These are phyloP conservation scores for Alternaria incomplexa DNA, from an alignment of 2,329 filamentous ascomycete species.

Conservation along the genomic window DNA sequence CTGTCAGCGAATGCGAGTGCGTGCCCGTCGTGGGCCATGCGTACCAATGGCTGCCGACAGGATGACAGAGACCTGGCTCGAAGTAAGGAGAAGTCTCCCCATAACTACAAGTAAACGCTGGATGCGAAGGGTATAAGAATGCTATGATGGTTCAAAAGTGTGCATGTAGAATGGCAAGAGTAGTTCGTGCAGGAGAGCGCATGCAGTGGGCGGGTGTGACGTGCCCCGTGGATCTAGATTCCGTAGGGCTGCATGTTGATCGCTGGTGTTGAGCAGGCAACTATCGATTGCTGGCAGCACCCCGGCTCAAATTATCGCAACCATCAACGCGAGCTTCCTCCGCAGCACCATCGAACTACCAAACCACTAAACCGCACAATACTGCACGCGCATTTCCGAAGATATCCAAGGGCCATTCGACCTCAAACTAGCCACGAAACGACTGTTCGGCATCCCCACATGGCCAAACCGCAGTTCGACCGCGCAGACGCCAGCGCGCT, in stretches of 20 bases:
- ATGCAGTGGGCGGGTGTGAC: slow-evolving; percentile 36
- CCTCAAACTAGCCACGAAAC: background rate
- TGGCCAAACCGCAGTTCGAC: slow-evolving; percentile 59
- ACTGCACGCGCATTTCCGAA: background rate
- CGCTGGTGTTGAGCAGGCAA: slow-evolving; percentile 25
- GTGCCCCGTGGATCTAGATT: slow-evolving; percentile 25
- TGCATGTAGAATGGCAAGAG: slow-evolving; percentile 15
- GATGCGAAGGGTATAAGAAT: slow-evolving; percentile 25
- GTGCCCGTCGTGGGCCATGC: slow-evolving; percentile 25
- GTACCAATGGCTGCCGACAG: slow-evolving; percentile 69
- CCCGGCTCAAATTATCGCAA: slow-evolving; percentile 21
- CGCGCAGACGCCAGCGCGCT: slow-evolving; percentile 78
- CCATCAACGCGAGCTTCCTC: slow-evolving; percentile 2
- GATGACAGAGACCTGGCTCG: slow-evolving; percentile 72
- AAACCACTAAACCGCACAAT: background rate
- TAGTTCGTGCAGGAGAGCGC: slow-evolving; percentile 27
- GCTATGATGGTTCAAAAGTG: slow-evolving; percentile 13
- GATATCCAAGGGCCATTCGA: background rate
- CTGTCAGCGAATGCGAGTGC: background rate
- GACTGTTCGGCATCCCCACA: slow-evolving; percentile 5
- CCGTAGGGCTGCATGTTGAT: slow-evolving; percentile 25
- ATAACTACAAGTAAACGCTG: slow-evolving; percentile 18
- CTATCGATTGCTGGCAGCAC: slow-evolving; percentile 35
- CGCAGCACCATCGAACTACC: background rate
- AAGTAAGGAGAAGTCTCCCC: slow-evolving; percentile 66